Evolutionary conservation across 169 alveolate genomes (phyloP).

Genomic region (Blepharisma undulans): DNA sequence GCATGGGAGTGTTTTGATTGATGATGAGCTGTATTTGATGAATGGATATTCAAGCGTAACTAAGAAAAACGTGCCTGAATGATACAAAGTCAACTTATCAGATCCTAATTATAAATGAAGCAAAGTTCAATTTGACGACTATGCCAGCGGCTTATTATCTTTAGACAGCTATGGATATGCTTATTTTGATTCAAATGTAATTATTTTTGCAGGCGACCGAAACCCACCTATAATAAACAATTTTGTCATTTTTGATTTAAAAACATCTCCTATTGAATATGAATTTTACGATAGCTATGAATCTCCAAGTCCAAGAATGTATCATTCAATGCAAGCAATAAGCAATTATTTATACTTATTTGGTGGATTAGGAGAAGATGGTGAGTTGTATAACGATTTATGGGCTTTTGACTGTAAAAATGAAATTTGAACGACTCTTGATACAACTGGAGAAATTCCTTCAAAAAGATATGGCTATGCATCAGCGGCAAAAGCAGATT

Average conservation of each 20-base stretch:
- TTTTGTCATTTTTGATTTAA: neutral
- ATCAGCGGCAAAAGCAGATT: neutral
- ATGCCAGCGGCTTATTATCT: neutral
- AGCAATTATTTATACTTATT: neutral
- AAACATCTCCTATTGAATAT: neutral
- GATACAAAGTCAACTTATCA: neutral
- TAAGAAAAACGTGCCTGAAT: neutral
- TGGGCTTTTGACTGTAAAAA: neutral
- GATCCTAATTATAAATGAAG: neutral
- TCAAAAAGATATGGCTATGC: neutral
- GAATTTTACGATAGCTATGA: neutral
- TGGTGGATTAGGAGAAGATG: neutral
- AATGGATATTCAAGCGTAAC: neutral
- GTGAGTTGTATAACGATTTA: neutral
- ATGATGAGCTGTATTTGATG: neutral
- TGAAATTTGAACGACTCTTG: neutral
- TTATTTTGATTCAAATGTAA: neutral
- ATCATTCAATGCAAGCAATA: conserved; percentile 6
- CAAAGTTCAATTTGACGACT: neutral
- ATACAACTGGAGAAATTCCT: neutral
- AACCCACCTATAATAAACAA: neutral
- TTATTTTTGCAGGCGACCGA: neutral
- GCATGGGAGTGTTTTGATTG: neutral
- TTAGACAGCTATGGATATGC: neutral
- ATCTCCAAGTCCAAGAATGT: neutral